phyloP scores from a whole-genome alignment of 2,329 filamentous ascomycete species.

The Ascochyta fabae region DNA sequence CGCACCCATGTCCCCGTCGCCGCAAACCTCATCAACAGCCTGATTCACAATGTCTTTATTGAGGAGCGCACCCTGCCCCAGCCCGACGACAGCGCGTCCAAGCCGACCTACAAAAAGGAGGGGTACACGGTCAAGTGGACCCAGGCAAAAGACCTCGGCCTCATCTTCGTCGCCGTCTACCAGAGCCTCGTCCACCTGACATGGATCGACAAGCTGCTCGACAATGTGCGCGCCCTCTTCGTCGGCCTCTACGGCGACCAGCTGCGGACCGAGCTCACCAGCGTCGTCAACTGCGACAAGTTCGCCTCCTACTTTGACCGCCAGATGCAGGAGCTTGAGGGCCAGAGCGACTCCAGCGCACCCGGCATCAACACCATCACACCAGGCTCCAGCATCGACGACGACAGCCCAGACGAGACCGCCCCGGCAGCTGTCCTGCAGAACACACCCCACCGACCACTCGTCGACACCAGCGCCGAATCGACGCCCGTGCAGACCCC shows the following conservation, averaged over 20 bases:
- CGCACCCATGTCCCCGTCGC: slow-evolving; percentile 81
- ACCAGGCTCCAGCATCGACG: slow-evolving; percentile 58
- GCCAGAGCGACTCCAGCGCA: slow-evolving; percentile 52
- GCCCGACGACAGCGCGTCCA: slow-evolving; percentile 66
- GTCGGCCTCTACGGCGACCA: slow-evolving; percentile 88
- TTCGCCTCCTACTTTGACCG: slow-evolving; percentile 97
- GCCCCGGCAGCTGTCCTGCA: slow-evolving; percentile 60
- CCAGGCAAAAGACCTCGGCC: slow-evolving; percentile 84
- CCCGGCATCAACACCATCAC: slow-evolving; percentile 53
- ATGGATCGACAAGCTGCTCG: slow-evolving; percentile 96
- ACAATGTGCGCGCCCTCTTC: slow-evolving; percentile 93
- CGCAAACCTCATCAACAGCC: slow-evolving; percentile 84
- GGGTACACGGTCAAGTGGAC: slow-evolving; percentile 97
- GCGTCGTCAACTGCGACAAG: slow-evolving; percentile 72
- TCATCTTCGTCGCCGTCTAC: slow-evolving; percentile 98
- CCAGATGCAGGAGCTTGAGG: slow-evolving; percentile 82
- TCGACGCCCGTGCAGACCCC: slow-evolving; percentile 74
- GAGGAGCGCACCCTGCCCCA: slow-evolving; percentile 80
- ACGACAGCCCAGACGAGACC: slow-evolving; percentile 57
- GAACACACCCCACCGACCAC: slow-evolving; percentile 46
- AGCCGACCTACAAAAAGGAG: slow-evolving; percentile 83
- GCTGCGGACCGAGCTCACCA: slow-evolving; percentile 79
- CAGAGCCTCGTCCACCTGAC: slow-evolving; percentile 92
- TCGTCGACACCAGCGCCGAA: slow-evolving; percentile 65
- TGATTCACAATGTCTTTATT: slow-evolving; percentile 97